Evolutionary conservation across 2,329 filamentous ascomycete species (phyloP).

Genomic region (Aspergillus glaucus): DNA sequence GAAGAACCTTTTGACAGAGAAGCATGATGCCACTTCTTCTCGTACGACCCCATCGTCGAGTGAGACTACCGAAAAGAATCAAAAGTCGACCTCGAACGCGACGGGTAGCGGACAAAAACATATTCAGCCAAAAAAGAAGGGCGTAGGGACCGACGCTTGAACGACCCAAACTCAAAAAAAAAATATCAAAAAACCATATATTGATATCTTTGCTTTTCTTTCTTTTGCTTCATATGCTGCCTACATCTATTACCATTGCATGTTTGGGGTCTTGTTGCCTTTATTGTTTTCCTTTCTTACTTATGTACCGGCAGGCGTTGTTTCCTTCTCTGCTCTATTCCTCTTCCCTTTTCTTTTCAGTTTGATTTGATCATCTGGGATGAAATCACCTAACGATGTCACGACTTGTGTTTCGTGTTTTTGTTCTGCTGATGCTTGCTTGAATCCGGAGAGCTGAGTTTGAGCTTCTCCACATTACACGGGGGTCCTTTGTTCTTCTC

Average conservation of each 20-base stretch:
- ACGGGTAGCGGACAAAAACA: conserved; percentile 27
- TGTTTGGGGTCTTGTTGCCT: not conserved
- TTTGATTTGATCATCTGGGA: conserved; percentile 5
- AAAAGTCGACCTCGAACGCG: conserved; percentile 12
- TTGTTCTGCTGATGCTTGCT: conserved; percentile 3
- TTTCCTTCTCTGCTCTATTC: conserved; percentile 11
- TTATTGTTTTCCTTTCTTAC: conserved; percentile 3
- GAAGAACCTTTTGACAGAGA: conserved; percentile 73
- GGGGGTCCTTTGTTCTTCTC: not conserved
- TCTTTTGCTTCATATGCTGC: not conserved
- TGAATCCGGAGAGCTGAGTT: not conserved
- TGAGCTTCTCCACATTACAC: not conserved
- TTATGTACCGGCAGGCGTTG: conserved; percentile 8
- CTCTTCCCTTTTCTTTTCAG: conserved; percentile 4
- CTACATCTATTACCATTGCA: too few relatives aligned
- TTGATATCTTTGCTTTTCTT: not conserved
- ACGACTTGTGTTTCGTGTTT: conserved; percentile 24
- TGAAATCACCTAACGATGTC: conserved; percentile 24
- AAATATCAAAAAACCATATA: not conserved
- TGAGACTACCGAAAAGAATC: conserved; percentile 15
- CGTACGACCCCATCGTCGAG: conserved; percentile 19
- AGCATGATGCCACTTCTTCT: conserved; percentile 49
- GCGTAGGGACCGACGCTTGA: conserved; percentile 25
- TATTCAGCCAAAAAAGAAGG: conserved; percentile 36
- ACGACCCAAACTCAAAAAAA: conserved; percentile 10